Percentiles rank a stretch among this genome's conserved stretches.
Evolutionary conservation across 495 filamentous ascomycete species (phyloP).

Genomic region (Podospora didyma): DNA sequence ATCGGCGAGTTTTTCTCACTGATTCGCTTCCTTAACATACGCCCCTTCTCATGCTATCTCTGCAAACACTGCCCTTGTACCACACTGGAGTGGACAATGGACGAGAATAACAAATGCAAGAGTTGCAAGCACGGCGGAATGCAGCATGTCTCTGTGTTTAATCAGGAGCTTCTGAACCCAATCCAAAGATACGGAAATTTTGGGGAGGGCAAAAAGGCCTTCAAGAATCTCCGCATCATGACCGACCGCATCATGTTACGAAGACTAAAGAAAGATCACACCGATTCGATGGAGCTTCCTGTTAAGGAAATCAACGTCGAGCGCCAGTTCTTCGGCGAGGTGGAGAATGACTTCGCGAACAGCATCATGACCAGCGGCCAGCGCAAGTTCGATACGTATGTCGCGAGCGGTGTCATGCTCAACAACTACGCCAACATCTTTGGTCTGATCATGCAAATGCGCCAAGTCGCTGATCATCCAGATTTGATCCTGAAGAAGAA

Average conservation of each 20-base stretch:
- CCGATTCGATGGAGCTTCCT: conserved; percentile 88
- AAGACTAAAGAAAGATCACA: conserved; percentile 87
- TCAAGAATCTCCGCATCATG: conserved; percentile 77
- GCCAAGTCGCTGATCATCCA: conserved; percentile 92
- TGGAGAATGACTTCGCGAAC: conserved; percentile 89
- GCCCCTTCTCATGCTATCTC: conserved; percentile 87
- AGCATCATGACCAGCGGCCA: conserved; percentile 90
- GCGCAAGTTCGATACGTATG: conserved; percentile 90
- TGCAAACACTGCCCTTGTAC: conserved; percentile 81
- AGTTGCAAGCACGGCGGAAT: conserved; percentile 64
- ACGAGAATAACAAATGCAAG: conserved; percentile 61
- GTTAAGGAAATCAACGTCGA: conserved; percentile 89
- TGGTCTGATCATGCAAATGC: conserved; percentile 95
- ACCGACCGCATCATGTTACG: conserved; percentile 92
- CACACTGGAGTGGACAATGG: conserved; percentile 76
- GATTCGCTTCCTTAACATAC: conserved; percentile 80
- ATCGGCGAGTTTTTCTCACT: conserved; percentile 98
- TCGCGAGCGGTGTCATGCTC: conserved; percentile 86
- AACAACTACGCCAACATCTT: conserved; percentile 94
- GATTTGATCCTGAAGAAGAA: conserved; percentile 89
- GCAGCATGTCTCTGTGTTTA: conserved; percentile 91
- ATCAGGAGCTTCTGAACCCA: conserved; percentile 88
- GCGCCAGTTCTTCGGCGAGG: conserved; percentile 92
- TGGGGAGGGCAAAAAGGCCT: conserved; percentile 57
- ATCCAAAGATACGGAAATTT: conserved; percentile 53